A percentile compares a stretch with the other conserved stretches of the same genome.
Evolutionary conservation across 2,329 filamentous ascomycete genomes (phyloP).

Genomic region (Beauveria rudraprayagi): DNA sequence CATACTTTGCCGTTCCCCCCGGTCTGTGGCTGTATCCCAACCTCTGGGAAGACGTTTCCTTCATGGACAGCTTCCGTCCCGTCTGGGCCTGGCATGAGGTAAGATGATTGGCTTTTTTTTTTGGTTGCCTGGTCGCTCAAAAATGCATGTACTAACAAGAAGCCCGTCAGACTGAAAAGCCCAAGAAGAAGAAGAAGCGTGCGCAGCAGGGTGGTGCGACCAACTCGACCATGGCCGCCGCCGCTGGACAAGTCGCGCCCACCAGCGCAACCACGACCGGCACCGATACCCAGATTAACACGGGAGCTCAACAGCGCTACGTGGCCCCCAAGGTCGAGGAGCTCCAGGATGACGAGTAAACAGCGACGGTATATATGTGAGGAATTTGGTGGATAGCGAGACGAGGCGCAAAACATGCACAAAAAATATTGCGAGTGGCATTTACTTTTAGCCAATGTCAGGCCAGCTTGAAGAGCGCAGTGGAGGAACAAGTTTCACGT

Average conservation of each 20-base stretch:
- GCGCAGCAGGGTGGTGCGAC: constrained; percentile 20
- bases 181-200: constrained; percentile 53
- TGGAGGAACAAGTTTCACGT: background rate
- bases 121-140: background rate
- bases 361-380: background rate
- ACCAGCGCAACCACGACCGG: constrained; percentile 49
- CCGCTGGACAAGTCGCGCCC: constrained; percentile 45
- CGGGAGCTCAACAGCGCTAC: constrained; percentile 38
- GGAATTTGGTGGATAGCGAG: background rate
- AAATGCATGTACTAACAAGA: constrained; percentile 18
- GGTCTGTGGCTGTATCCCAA: constrained; percentile 99
- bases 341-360: constrained; percentile 41
- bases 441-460: background rate
- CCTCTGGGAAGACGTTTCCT: constrained; percentile 95
- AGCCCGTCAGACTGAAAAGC: constrained; percentile 24
- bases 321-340: constrained; percentile 46
- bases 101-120: constrained; percentile 24
- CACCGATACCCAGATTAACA: constrained; percentile 46
- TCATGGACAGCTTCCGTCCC: constrained; percentile 93
- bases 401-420: background rate
- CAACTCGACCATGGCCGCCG: constrained; percentile 40
- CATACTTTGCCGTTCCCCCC: constrained; percentile 74
- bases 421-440: background rate
- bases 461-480: background rate
- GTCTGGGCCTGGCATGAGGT: constrained; percentile 99